Evolutionary conservation across 176 grass and related monocot species (phyloP).

Genomic region (Ensete ventricosum): DNA sequence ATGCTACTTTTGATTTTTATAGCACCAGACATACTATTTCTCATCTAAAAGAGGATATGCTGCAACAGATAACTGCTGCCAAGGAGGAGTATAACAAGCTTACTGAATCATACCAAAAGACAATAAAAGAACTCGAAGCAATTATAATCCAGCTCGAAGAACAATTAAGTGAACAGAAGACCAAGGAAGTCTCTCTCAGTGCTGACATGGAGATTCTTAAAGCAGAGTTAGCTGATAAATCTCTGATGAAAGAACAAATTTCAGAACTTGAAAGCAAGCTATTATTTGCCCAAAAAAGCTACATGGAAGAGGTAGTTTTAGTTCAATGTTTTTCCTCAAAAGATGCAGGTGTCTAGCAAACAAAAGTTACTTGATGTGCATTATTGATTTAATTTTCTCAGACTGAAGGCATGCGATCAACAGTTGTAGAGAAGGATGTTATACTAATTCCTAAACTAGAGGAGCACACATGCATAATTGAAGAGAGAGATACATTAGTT

Average conservation of each 20-base stretch:
- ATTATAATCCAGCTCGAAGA: constrained; percentile 53
- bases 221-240: constrained; percentile 35
- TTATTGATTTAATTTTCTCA: constrained; percentile 27
- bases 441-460: constrained; percentile 44
- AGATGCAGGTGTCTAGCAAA: not conserved
- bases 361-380: not conserved
- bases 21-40: not conserved
- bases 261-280: constrained; percentile 71
- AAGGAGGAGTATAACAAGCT: constrained; percentile 56
- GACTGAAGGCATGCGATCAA: constrained; percentile 63
- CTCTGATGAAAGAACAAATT: constrained; percentile 61
- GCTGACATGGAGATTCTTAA: constrained; percentile 13
- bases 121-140: constrained; percentile 58
- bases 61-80: constrained; percentile 39
- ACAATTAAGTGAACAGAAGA: constrained; percentile 40
- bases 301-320: constrained; percentile 69
- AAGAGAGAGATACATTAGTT: constrained; percentile 49
- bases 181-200: constrained; percentile 2
- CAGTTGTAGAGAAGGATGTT: constrained; percentile 65
- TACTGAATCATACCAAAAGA: constrained; percentile 44
- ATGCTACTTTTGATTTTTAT: constrained; percentile 4
- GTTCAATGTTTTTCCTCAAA: constrained; percentile 4
- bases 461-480: constrained; percentile 41
- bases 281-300: constrained; percentile 62
- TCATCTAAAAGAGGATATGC: constrained; percentile 14